Percentiles rank a stretch among this genome's conserved stretches.
Evolutionary conservation across 2,329 filamentous ascomycete genomes (phyloP).

Genomic region (Thielaviopsis punctulata): DNA sequence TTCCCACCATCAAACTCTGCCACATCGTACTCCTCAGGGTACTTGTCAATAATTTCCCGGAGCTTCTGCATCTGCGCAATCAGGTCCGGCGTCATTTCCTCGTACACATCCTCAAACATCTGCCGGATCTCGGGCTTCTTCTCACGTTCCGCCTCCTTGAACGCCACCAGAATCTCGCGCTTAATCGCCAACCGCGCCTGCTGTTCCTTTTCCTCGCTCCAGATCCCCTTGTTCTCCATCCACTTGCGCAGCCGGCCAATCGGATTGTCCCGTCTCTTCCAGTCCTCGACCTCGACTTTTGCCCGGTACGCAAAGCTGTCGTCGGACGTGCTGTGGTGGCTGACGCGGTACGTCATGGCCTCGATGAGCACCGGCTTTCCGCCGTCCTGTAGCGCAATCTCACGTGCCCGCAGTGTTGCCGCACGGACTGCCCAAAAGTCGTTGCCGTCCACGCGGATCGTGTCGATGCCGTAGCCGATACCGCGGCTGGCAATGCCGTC

Average conservation of each 20-base stretch:
- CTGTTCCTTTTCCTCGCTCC: conserved; percentile 73
- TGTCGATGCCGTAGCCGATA: conserved; percentile 85
- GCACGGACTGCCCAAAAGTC: conserved; percentile 80
- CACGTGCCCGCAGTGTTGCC: conserved; percentile 59
- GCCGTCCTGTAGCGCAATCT: conserved; percentile 63
- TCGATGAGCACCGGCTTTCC: conserved; percentile 75
- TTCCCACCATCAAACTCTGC: conserved; percentile 58
- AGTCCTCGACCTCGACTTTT: conserved; percentile 84
- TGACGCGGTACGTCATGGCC: conserved; percentile 96
- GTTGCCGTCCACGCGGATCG: conserved; percentile 83
- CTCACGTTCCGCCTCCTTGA: conserved; percentile 65
- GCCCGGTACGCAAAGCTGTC: conserved; percentile 94
- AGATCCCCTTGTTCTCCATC: conserved; percentile 66
- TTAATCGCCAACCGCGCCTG: conserved; percentile 46
- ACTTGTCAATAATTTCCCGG: conserved; percentile 60
- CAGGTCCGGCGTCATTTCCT: conserved; percentile 66
- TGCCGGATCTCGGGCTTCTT: conserved; percentile 56
- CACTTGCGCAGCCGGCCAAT: conserved; percentile 76
- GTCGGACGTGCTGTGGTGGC: conserved; percentile 90
- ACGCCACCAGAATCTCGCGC: conserved; percentile 67
- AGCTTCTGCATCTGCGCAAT: conserved; percentile 55
- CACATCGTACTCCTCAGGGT: conserved; percentile 85
- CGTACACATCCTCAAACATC: conserved; percentile 82
- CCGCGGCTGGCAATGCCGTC: conserved; percentile 80
- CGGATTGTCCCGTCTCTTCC: conserved; percentile 82